Base-by-base conservation (phyloP, 495 filamentous ascomycete species). In the Lichina pygmaea region DNA sequence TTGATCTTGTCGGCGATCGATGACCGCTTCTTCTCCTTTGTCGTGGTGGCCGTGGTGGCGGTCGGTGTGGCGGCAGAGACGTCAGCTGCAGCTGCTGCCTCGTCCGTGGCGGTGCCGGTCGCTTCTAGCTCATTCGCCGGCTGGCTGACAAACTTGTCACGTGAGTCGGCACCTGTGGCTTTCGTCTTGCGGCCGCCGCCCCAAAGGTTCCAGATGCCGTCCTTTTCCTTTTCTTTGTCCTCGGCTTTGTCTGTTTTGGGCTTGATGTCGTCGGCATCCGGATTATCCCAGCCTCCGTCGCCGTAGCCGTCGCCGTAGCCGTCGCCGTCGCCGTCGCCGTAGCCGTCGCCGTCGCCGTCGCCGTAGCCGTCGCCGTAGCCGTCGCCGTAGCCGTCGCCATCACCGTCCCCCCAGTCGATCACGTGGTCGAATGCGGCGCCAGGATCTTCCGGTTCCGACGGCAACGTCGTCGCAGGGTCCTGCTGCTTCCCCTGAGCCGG, bases 1-100 rank as follows among this genome's bases (percentile, higher is more conserved):
- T 41, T 45, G 32, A 45, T 41, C 33, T 45, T 45, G 33, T 45
- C 44, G 16, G 44, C 44, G 12, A 45, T 31, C 24, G 44, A 45
- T 33, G 33, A 41, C 36, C 33, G 42, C 11, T 43, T 43, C 30
- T 32, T 32, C 15, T 16, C 30, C 16, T 43, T 43, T 12, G 10
- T 32, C 12, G 42, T 10, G 2, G 30, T 12, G 15, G 42, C 16
- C 30, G 42, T 10, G 12, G 16, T 43, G 10, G 11, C 42, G 12
- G 16, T 16, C 42, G 42, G 36, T 11, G 36, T 15, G 10, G 36
- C 13, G 13, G 36, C 5, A 11, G 10, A 15, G 2, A 5, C 5
- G 36, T 39, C 36, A 11, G 36, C 36, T 39, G 42, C 10, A 11
- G 36, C 11, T 39, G 10, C 3, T 11, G 36, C 36, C 36, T 39